phyloP scores from a whole-genome alignment of 345 rosid genomes.

The Turnera subulata region DNA sequence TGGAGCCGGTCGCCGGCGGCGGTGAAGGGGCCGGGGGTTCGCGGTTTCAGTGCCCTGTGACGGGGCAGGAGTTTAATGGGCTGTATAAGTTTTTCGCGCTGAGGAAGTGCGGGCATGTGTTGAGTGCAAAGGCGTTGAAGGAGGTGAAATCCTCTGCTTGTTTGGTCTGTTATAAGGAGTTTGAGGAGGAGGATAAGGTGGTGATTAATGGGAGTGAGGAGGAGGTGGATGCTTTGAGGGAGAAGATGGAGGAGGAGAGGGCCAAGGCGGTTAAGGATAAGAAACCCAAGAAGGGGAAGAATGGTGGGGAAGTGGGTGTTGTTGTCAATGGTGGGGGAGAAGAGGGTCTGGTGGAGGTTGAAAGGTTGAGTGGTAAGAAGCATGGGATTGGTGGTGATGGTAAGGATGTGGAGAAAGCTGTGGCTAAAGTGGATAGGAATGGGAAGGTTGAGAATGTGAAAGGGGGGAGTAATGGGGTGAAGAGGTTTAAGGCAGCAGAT shows the following conservation, averaged over 20 bases:
- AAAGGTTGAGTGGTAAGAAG: constrained; percentile 35
- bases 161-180: constrained; percentile 80
- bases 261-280: constrained; percentile 46
- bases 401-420: constrained; percentile 36
- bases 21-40: constrained; percentile 33
- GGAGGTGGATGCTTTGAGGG: constrained; percentile 61
- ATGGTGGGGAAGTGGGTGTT: constrained; percentile 19
- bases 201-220: constrained; percentile 83
- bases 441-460: constrained; percentile 36
- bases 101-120: constrained; percentile 81
- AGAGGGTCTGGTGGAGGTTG: constrained; percentile 7
- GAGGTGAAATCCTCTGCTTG: constrained; percentile 85
- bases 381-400: constrained; percentile 30
- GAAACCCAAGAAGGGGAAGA: constrained; percentile 61
- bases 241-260: constrained; percentile 67
- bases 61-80: constrained; percentile 85
- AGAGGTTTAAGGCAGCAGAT: constrained; percentile 63
- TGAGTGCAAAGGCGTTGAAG: constrained; percentile 89
- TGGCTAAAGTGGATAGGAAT: constrained; percentile 36
- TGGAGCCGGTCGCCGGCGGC: constrained; percentile 54
- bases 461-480: constrained; percentile 34
- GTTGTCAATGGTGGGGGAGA: constrained; percentile 16
- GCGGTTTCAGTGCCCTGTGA: constrained; percentile 72
- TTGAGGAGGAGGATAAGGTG: constrained; percentile 57
- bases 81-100: constrained; percentile 68